A percentile compares a stretch with the other conserved stretches of the same genome.
These are phyloP conservation scores for Cyclostephanos tholiformis DNA, from an alignment of 108 stramenopile species.

Conservation along the genomic window DNA sequence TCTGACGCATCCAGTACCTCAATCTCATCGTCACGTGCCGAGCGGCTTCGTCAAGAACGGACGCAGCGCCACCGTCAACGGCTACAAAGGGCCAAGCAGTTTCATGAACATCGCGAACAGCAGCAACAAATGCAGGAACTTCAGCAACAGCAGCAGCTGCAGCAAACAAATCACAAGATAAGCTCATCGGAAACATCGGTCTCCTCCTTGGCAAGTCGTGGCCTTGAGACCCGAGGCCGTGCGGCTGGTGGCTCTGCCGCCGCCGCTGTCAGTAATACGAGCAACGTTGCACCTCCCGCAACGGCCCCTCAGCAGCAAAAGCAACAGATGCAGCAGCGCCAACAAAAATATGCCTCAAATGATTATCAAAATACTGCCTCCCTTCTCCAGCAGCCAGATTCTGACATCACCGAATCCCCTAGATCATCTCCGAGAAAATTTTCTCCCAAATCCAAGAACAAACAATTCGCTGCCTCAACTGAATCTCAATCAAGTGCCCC, in stretches of 20 bases:
- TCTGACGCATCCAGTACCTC: slow-evolving; percentile 12
- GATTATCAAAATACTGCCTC: background rate
- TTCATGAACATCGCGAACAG: slow-evolving; percentile 33
- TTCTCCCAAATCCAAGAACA: background rate
- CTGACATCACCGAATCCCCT: background rate
- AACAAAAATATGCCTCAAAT: too few relatives aligned
- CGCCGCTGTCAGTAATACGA: background rate
- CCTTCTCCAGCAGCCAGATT: background rate
- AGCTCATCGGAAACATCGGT: slow-evolving; percentile 1
- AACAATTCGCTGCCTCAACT: background rate
- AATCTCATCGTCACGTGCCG: slow-evolving; percentile 31
- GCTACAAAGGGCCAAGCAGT: slow-evolving; percentile 42
- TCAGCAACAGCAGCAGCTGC: slow-evolving; percentile 21
- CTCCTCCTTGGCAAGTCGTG: background rate
- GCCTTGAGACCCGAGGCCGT: background rate
- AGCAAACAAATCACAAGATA: slow-evolving; percentile 1
- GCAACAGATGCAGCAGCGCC: background rate
- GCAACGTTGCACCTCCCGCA: background rate
- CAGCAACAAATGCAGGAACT: slow-evolving; percentile 15
- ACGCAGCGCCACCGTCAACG: slow-evolving; percentile 45
- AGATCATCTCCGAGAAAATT: background rate
- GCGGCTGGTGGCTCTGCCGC: background rate
- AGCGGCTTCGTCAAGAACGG: slow-evolving; percentile 36
- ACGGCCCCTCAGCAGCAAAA: slow-evolving; percentile 1
- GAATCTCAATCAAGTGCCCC: slow-evolving; percentile 1